Evolutionary conservation across 345 rosid species (phyloP), one percentile per base, ranked within the genome.

Genomic region (Lumnitzera littorea): DNA sequence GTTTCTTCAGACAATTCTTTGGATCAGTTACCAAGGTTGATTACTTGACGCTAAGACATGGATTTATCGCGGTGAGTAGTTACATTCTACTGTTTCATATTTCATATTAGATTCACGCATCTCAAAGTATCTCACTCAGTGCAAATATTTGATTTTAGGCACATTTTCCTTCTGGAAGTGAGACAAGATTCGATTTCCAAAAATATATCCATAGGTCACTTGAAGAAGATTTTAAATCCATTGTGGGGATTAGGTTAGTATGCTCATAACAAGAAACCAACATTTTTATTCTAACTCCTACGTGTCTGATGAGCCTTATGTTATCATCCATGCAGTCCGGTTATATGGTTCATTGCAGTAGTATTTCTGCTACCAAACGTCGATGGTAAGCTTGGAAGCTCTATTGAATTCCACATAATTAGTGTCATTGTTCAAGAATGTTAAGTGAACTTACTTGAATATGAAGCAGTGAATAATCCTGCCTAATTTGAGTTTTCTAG

Each of bases 1-100:
- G 99, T 80, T 95, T 95, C 87, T 86, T 86, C 66, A 88, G 99
- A 74, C 99, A 91, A 60, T 95, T 95, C 84, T 71, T 82, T 48
- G 81, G 88, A 74, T 88, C 99, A 47, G 94, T 95, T 56, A 84
- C 82, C 60, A 95, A 88, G 66, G 81, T 91, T 53, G 99, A 95
- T 73, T 95, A 91, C 76, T 62, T 88, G 69, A 82, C 99, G 62
- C 64, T 95, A 24, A 78, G 99, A 75, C 96, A 95, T 79, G 99
- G 99, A 62, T 95, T 95, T 65, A 90, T 94, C 55, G 70, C 24
- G 80, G 97, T 88, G 68, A 77, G 71, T 70, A 29, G 17, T 50
- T 16, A 50, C 16, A 51, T 62, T 16, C 12, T 46, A n/a, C 16
- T 13, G 23, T 50, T 11, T 27, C 48, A 36, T 36, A 4, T 29